Conservation (phyloP, 73 alveolate genomes). For the Paramecium bursaria region DNA sequence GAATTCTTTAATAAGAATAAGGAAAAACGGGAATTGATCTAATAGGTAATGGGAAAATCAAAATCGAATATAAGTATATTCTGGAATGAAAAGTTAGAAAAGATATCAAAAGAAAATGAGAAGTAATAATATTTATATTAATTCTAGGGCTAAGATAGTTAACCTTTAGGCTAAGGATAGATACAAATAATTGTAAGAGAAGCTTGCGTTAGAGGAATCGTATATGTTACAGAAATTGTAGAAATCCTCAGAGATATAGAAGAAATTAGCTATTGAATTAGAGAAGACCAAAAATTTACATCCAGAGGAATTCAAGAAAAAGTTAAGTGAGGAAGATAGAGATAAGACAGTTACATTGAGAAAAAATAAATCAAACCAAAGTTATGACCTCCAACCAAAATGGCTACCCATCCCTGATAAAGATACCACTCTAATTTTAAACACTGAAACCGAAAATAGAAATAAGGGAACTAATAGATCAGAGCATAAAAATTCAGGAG, state of each 20-base stretch:
- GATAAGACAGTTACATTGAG: not conserved
- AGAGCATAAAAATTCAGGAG: no score
- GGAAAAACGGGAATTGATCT: conserved; percentile 24
- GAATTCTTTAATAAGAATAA: conserved; percentile 3
- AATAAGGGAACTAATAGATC: no score
- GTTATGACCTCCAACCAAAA: not conserved
- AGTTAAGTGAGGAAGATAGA: conserved; percentile 29
- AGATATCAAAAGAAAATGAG: conserved; percentile 37
- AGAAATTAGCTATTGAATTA: conserved; percentile 38
- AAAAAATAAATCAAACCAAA: not conserved
- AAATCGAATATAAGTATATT: conserved; percentile 40
- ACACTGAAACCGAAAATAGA: conserved; percentile 49
- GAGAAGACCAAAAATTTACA: conserved; percentile 43
- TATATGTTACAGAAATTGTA: conserved; percentile 7
- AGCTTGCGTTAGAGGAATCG: conserved; percentile 41
- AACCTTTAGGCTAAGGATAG: conserved; percentile 8
- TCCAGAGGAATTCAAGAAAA: conserved; percentile 21
- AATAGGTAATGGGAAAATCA: conserved; percentile 40
- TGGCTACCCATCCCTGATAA: conserved; percentile 60
- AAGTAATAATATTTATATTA: conserved; percentile 31
- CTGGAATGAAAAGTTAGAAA: conserved; percentile 49
- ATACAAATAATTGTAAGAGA: conserved; percentile 1
- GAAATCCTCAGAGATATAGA: conserved; percentile 24
- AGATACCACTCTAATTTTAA: not conserved
- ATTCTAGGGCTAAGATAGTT: not conserved